A percentile compares a stretch with the other conserved stretches of the same genome.
These are phyloP conservation scores for Cercospora beticola DNA, from an alignment of 2,329 filamentous ascomycete genomes.

Conservation along the genomic window DNA sequence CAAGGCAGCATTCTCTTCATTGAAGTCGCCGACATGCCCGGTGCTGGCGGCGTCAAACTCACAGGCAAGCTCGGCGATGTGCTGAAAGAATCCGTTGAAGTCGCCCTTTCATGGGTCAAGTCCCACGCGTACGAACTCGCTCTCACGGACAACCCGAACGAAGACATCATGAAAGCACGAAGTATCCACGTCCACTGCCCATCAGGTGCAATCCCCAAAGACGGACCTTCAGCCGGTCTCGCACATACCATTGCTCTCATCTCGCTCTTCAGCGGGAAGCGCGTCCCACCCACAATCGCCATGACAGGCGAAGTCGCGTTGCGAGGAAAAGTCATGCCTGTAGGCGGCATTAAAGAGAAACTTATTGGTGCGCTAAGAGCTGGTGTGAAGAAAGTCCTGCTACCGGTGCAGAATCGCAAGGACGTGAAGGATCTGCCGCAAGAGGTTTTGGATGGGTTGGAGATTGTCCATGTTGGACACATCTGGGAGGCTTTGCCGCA, in stretches of 20 bases:
- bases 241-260: conserved; percentile 93
- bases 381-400: conserved; percentile 88
- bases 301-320: conserved; percentile 87
- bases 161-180: conserved; percentile 94
- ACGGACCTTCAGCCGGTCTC: conserved; percentile 79
- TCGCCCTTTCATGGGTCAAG: conserved; percentile 95
- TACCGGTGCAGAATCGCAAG: conserved; percentile 86
- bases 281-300: conserved; percentile 86
- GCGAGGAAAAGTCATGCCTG: conserved; percentile 84
- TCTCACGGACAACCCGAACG: conserved; percentile 72
- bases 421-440: conserved; percentile 86
- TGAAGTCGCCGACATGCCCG: conserved; percentile 96
- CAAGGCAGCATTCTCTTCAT: conserved; percentile 98
- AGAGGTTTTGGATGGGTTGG: conserved; percentile 81
- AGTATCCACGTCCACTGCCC: conserved; percentile 96
- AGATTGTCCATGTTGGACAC: conserved; percentile 85
- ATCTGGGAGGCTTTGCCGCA: conserved; percentile 91
- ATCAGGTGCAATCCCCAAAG: conserved; percentile 91
- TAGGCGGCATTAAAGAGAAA: conserved; percentile 98
- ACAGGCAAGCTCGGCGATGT: conserved; percentile 96
- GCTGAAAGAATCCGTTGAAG: conserved; percentile 94
- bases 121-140: conserved; percentile 90
- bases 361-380: conserved; percentile 90
- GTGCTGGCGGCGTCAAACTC: conserved; percentile 84
- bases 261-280: conserved; percentile 79